Percentiles rank a stretch among this genome's conserved stretches.
phyloP scores from a whole-genome alignment of 768 basidiomycete species.

The Mycena pura region DNA sequence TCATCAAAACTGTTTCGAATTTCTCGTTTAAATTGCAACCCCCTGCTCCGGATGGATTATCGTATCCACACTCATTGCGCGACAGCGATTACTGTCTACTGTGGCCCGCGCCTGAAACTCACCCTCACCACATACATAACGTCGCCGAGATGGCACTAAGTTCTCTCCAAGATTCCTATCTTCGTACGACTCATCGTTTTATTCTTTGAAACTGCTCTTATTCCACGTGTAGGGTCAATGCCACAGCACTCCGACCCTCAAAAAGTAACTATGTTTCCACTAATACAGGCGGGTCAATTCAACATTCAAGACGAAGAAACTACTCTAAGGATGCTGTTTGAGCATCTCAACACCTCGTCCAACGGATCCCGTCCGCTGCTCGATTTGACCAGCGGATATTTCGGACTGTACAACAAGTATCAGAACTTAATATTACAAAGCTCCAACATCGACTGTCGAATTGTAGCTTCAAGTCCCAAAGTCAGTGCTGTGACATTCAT shows the following conservation, averaged over 20 bases:
- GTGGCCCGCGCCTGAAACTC: slow-evolving; percentile 71
- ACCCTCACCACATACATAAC: slow-evolving; percentile 73
- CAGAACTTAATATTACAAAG: slow-evolving; percentile 70
- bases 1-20: slow-evolving; percentile 67
- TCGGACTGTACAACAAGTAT: slow-evolving; percentile 84
- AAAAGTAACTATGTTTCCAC: slow-evolving; percentile 70
- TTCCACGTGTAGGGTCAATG: neutral
- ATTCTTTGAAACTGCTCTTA: neutral
- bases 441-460: slow-evolving; percentile 63
- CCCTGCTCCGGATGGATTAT: neutral
- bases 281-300: slow-evolving; percentile 91
- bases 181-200: neutral
- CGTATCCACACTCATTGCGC: slow-evolving; percentile 38
- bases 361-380: slow-evolving; percentile 49
- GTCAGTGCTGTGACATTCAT: slow-evolving; percentile 47
- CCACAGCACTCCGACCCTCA: slow-evolving; percentile 32
- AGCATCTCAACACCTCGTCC: slow-evolving; percentile 41
- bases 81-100: slow-evolving; percentile 57
- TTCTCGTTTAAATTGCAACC: slow-evolving; percentile 74
- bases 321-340: slow-evolving; percentile 62
- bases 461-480: slow-evolving; percentile 88
- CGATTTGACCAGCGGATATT: slow-evolving; percentile 95
- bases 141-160: slow-evolving; percentile 63
- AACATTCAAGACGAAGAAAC: slow-evolving; percentile 86
- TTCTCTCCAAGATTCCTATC: slow-evolving; percentile 61